These are phyloP conservation scores for Pythium phragmiticola DNA, from an alignment of 352 stramenopile species.

Conservation along the genomic window DNA sequence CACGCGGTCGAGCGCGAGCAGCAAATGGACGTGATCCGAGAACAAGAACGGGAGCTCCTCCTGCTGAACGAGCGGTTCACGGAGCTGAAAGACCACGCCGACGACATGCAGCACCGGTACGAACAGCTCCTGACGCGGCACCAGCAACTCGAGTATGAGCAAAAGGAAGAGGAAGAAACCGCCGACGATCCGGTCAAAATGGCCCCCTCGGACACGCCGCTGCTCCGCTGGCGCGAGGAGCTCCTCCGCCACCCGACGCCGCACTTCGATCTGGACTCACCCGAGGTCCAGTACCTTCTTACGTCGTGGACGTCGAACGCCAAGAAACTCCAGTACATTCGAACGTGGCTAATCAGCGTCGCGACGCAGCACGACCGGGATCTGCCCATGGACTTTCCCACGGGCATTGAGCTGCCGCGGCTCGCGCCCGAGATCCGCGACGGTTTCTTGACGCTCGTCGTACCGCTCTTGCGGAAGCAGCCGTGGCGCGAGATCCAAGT, in stretches of 20 bases:
- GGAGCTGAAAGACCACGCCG: constrained; percentile 22
- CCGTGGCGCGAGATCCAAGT: constrained; percentile 61
- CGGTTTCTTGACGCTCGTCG: constrained; percentile 70
- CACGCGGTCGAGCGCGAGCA: constrained; percentile 48
- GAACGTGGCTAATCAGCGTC: constrained; percentile 63
- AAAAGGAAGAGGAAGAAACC: constrained; percentile 2
- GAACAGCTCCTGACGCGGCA: constrained; percentile 4
- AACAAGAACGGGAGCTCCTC: constrained; percentile 55
- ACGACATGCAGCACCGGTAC: constrained; percentile 2
- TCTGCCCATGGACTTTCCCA: constrained; percentile 52
- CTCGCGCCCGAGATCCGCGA: constrained; percentile 70
- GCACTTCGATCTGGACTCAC: constrained; percentile 69
- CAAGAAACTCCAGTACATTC: constrained; percentile 68
- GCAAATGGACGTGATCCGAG: constrained; percentile 56
- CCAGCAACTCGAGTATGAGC: constrained; percentile 8
- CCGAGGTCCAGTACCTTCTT: constrained; percentile 73
- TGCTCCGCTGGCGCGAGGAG: constrained; percentile 51
- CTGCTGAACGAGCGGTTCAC: constrained; percentile 35
- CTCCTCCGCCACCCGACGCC: constrained; percentile 68
- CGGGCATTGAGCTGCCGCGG: constrained; percentile 66
- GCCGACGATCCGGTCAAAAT: constrained; percentile 1
- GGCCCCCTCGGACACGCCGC: not conserved
- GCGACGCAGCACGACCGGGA: constrained; percentile 30
- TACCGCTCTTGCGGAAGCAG: constrained; percentile 75
- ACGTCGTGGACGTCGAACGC: constrained; percentile 61